phyloP scores from a whole-genome alignment of 2,329 filamentous ascomycete species.

The Chaetomium globosum region DNA sequence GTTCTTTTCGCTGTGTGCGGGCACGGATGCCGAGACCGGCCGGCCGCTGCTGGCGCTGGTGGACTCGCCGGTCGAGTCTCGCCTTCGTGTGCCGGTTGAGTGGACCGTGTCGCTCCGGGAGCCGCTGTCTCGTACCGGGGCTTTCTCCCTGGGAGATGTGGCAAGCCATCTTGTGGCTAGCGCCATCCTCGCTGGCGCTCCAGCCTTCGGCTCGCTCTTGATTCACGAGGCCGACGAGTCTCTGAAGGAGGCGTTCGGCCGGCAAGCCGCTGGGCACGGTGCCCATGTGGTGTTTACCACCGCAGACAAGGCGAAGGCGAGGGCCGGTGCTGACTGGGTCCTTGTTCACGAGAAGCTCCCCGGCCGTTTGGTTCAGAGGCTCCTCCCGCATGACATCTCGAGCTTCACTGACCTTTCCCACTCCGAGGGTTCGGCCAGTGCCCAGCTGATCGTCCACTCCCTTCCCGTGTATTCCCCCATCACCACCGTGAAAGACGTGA shows the following conservation, averaged over 20 bases:
- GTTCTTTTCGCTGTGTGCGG: neutral
- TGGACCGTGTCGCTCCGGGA: neutral
- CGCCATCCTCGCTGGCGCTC: neutral
- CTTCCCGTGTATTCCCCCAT: neutral
- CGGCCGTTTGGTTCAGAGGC: neutral
- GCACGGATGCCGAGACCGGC: neutral
- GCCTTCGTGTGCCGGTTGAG: neutral
- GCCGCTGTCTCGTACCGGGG: neutral
- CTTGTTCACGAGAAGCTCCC: neutral
- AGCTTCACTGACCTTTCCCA: neutral
- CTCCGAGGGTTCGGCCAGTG: neutral
- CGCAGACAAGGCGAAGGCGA: neutral
- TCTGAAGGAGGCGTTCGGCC: neutral
- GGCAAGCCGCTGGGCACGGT: neutral
- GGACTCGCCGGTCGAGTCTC: neutral
- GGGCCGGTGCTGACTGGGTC: neutral
- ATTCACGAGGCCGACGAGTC: neutral
- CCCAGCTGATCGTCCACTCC: neutral
- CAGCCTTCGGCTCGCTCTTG: neutral
- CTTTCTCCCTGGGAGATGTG: neutral
- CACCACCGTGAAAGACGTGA: neutral
- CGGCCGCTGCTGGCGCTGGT: neutral
- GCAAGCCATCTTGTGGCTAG: neutral
- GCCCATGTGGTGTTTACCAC: slow-evolving; percentile 2
- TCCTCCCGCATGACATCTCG: neutral